Conservation (phyloP, 345 rosid genomes). For the Arabidopsis arenosa region DNA sequence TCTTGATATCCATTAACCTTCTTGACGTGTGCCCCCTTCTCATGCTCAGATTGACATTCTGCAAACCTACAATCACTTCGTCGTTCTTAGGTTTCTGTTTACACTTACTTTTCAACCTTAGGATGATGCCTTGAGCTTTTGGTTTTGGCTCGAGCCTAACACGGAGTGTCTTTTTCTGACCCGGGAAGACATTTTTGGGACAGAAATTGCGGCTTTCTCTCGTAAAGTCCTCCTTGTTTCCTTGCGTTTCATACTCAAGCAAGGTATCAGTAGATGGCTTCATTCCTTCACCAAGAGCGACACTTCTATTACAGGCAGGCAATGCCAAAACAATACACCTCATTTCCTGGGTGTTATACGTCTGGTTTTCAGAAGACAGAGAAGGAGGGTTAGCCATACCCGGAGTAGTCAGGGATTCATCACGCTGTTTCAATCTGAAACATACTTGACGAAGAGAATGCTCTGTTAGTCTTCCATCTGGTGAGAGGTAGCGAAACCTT, state of each 20-base stretch:
- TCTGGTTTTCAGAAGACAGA: slow-evolving; percentile 19
- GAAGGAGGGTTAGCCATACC: slow-evolving; percentile 15
- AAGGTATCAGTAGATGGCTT: slow-evolving; percentile 19
- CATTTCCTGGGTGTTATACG: slow-evolving; percentile 4
- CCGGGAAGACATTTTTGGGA: neutral
- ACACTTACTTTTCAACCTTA: slow-evolving; percentile 40
- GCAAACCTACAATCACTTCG: slow-evolving; percentile 30
- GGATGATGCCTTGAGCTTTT: slow-evolving; percentile 34
- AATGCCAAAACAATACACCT: slow-evolving; percentile 36
- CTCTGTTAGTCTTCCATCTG: slow-evolving; percentile 54
- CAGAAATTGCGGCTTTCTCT: slow-evolving; percentile 5
- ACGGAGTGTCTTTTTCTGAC: slow-evolving; percentile 7
- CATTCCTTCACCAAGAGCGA: slow-evolving; percentile 19
- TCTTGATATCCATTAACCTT: slow-evolving; percentile 28
- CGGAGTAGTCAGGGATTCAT: neutral
- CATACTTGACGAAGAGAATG: slow-evolving; percentile 64
- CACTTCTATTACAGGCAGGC: slow-evolving; percentile 27
- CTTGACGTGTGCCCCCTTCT: slow-evolving; percentile 30
- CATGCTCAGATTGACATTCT: slow-evolving; percentile 19
- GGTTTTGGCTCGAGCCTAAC: slow-evolving; percentile 14
- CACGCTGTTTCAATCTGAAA: slow-evolving; percentile 41
- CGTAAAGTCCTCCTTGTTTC: slow-evolving; percentile 1
- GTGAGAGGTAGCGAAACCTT: slow-evolving; percentile 67
- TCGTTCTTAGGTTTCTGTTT: slow-evolving; percentile 33
- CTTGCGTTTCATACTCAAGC: slow-evolving; percentile 14